Conservation (phyloP, 1,284 basidiomycete species). For the Sutorius eximius region DNA sequence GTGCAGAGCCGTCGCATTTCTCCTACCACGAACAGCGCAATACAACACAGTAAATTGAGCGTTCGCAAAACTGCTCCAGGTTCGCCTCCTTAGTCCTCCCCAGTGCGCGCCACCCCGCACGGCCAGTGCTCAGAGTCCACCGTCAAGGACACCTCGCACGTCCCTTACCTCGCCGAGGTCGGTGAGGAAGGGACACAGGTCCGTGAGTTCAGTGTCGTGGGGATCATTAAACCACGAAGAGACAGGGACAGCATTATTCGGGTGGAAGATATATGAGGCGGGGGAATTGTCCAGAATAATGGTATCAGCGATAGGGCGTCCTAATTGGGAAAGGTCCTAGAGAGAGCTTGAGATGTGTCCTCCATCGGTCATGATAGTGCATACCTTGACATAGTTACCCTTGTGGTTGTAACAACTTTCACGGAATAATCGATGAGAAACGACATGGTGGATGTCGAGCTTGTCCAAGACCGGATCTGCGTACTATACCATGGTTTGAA, state of each 20-base stretch:
- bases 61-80: constrained; percentile 20
- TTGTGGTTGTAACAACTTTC: constrained; percentile 99
- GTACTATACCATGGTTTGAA: constrained; percentile 57
- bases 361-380: not conserved
- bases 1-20: constrained; percentile 31
- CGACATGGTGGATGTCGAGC: constrained; percentile 89
- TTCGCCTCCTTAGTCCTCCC: constrained; percentile 19
- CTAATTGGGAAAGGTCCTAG: constrained; percentile 95
- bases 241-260: constrained; percentile 97
- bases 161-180: constrained; percentile 88
- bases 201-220: constrained; percentile 95
- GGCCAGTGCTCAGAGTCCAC: constrained; percentile 55
- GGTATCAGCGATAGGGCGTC: constrained; percentile 87
- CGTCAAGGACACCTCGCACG: constrained; percentile 89
- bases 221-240: constrained; percentile 99
- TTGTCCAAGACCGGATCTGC: constrained; percentile 98
- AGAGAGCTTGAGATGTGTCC: constrained; percentile 15
- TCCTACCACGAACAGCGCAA: constrained; percentile 30
- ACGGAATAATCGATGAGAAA: constrained; percentile 94
- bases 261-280: constrained; percentile 99
- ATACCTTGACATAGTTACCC: constrained; percentile 98
- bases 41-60: constrained; percentile 32
- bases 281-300: constrained; percentile 99
- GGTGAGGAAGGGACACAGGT: constrained; percentile 89
- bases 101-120: constrained; percentile 20